Evolutionary conservation across 1,284 basidiomycete genomes (phyloP), one percentile per base, ranked within the genome.

Genomic region (Stygiomarasmius scandens): DNA sequence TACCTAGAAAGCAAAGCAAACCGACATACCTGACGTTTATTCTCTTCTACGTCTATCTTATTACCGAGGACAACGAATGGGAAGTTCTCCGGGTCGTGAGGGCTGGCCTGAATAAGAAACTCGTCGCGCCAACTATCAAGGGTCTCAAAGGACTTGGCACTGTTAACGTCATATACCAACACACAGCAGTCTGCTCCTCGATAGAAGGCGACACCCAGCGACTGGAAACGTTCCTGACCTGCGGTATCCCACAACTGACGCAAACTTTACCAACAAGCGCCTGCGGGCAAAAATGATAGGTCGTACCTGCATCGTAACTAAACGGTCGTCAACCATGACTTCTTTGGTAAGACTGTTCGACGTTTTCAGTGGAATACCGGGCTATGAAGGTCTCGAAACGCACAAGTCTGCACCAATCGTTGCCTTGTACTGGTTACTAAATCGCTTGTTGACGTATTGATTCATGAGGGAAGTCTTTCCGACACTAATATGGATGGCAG

Each of bases 391-490:
- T 52, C 54, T 27, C 25, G 20, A 55, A 61, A 81, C 90, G 65
- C 74, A 92, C 91, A 93, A 93, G 79, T 93, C 92, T 61, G 89
- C 88, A 64, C 93, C 93, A 71, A 96, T 96, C 61, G 95, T 97
- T 11, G 95, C 96, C 81, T 99, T 99, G 86, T 99, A 99, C 76
- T 98, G 96, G 75, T 96, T 98, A 70, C 93, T 96, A 79, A 99
- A 99, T 64, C 97, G 91, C 78, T 98, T 99, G 88, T 99, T 99
- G 68, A 99, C 97, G 81, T 98, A 99, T 81, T 99, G 97, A 82
- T 98, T 99, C 97, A 99, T 99, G 68, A 99, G 87, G 44, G 96
- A 99, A 50, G 96, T 99, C 90, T 99, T 99, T 54, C 96, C 97
- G 74, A 99, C 97, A 61, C 96, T 97, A 69, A 44, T 61, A 34